phyloP scores from a whole-genome alignment of 495 filamentous ascomycete species.

The Xylaria cubensis region DNA sequence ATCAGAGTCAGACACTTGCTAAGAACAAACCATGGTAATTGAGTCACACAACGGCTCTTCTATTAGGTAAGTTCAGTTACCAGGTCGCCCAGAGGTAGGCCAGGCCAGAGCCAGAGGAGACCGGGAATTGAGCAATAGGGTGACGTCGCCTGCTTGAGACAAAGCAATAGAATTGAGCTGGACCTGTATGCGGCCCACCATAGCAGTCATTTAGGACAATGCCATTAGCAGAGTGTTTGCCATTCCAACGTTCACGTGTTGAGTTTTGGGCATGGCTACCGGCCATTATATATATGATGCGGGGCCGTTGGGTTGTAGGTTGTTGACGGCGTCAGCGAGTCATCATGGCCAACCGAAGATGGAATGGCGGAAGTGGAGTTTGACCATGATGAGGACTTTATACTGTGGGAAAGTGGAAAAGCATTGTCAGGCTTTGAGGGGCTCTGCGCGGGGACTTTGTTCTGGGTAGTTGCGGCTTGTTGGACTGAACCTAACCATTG shows the following conservation, averaged over 20 bases:
- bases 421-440: neutral
- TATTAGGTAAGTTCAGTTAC: constrained; percentile 1
- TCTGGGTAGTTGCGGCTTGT: too few species aligned
- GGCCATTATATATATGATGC: neutral
- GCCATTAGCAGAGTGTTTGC: neutral
- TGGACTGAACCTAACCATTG: neutral
- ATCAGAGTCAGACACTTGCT: neutral
- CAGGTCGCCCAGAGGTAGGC: neutral
- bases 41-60: constrained; percentile 3
- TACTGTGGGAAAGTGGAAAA: neutral
- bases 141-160: constrained; percentile 17
- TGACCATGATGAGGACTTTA: neutral
- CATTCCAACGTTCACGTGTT: constrained; percentile 5
- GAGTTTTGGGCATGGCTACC: constrained; percentile 13
- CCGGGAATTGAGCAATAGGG: neutral
- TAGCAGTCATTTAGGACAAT: neutral
- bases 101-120: constrained; percentile 13
- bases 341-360: constrained; percentile 10
- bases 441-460: neutral
- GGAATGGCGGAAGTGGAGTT: neutral
- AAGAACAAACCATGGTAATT: neutral
- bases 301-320: constrained; percentile 1
- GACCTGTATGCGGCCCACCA: neutral
- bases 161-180: neutral
- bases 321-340: constrained; percentile 10